Base-by-base conservation (phyloP, 2,329 filamentous ascomycete species). In the Ophiostoma sp. region DNA sequence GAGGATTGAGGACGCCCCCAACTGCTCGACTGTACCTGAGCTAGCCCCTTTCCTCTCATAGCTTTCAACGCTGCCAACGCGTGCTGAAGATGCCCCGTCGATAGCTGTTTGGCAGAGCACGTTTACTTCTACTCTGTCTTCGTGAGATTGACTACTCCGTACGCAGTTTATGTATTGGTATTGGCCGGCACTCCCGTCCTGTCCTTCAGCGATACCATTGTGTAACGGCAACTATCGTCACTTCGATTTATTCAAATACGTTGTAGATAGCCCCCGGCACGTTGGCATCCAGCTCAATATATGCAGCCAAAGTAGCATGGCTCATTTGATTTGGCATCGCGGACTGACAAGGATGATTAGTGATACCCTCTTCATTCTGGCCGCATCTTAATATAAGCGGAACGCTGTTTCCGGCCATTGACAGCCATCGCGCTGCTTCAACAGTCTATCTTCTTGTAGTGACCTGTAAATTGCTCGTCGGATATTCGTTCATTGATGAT, bases 31-130 rank as follows among this genome's bases (percentile, higher is more conserved):
- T 55, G 49, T 55, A 27, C 49, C 49, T 27, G 49, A 55, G 49
- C 49, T 55, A 55, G n/a, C 49, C 49, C 49, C n/a, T 18, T 55
- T 55, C 49, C 49, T 55, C n/a, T 9, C 49, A 55, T 55, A n/a
- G 49, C 49, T 8, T 14, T 55, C 49, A 55, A 9, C 18, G 27
- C 5, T 7, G 49, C 49, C 14, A 18, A 55, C 49, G 27, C 49
- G 49, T 55, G 49, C 49, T 18, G 27, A 27, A 27, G 27, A 27
- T 27, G 27, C 27, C 27, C 27, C 27, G 27, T 27, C 27, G 27
- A 27, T 27, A 27, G 27, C 27, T 27, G 27, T 27, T 27, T 27
- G 27, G 27, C 27, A 27, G 27, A 27, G 27, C 27, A 27, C 27
- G 27, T 27, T 27, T 27, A 27, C 1, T 2, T 27, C 27, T 27